Percentiles rank a stretch among this genome's conserved stretches.
Conservation (phyloP, 495 filamentous ascomycete genomes). For the Tuber aestivum region DNA sequence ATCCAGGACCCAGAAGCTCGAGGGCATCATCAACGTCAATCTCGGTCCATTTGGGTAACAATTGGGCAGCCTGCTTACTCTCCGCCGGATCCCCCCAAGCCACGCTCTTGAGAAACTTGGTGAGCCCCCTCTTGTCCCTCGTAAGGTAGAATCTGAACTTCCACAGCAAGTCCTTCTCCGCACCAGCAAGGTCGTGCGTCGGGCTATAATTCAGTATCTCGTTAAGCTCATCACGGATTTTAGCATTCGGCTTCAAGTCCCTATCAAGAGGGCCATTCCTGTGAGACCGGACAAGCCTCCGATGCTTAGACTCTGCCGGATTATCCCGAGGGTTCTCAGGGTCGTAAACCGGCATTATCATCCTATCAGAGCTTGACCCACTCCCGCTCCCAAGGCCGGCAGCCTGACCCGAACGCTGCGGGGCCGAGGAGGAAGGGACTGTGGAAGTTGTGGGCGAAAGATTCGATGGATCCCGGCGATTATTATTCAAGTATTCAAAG, state of each 20-base stretch:
- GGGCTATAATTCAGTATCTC: constrained; percentile 86
- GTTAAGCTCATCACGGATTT: constrained; percentile 89
- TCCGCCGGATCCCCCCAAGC: constrained; percentile 87
- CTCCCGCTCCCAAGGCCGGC: neutral
- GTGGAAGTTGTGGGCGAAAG: constrained; percentile 24
- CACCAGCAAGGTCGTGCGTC: constrained; percentile 73
- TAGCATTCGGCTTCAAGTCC: constrained; percentile 93
- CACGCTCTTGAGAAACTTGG: constrained; percentile 96
- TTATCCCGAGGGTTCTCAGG: constrained; percentile 86
- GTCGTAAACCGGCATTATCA: constrained; percentile 79
- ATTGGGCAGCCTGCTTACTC: constrained; percentile 76
- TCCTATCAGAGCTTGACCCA: neutral
- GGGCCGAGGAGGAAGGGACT: constrained; percentile 61
- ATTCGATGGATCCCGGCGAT: constrained; percentile 59
- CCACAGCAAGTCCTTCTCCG: constrained; percentile 95
- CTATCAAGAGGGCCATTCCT: constrained; percentile 88
- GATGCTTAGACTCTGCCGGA: constrained; percentile 91
- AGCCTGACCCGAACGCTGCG: constrained; percentile 52
- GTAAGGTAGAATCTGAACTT: constrained; percentile 91
- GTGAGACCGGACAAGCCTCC: constrained; percentile 81
- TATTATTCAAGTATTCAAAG: constrained; percentile 66
- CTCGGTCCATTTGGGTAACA: constrained; percentile 90
- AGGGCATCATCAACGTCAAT: constrained; percentile 96
- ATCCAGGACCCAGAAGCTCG: constrained; percentile 84
- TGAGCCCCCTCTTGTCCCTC: constrained; percentile 84